A percentile compares a stretch with the other conserved stretches of the same genome.
phyloP scores from a whole-genome alignment of 164 flowering plant genomes.

The Umbilicus rupestris region DNA sequence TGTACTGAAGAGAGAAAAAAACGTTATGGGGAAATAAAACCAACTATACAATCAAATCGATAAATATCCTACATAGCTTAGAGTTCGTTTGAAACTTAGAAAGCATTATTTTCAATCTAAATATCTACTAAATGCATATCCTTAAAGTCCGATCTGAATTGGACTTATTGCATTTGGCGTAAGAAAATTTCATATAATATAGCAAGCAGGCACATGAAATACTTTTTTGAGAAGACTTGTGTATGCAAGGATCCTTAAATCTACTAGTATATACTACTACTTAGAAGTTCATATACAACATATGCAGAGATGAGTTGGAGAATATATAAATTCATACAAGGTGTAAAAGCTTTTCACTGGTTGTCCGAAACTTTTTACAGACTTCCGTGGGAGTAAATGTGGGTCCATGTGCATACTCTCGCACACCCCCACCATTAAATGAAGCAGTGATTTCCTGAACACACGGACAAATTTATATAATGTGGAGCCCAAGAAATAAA shows the following conservation, averaged over 20 bases:
- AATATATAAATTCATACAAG: slow-evolving; percentile 34
- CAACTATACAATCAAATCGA: not conserved
- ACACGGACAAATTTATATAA: not conserved
- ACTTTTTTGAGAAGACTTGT: not conserved
- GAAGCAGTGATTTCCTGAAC: slow-evolving; percentile 85
- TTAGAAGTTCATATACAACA: not conserved
- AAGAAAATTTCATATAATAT: not conserved
- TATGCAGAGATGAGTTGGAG: not conserved
- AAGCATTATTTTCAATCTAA: not conserved
- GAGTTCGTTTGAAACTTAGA: not conserved
- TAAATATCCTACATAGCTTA: not conserved
- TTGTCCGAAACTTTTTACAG: slow-evolving; percentile 65
- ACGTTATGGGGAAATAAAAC: not conserved
- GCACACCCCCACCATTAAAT: slow-evolving; percentile 75
- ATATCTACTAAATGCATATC: not conserved
- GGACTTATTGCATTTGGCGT: not conserved
- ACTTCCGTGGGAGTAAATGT: slow-evolving; percentile 95
- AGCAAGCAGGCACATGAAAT: not conserved
- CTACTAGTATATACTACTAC: not conserved
- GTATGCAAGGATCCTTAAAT: not conserved
- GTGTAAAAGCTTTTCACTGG: slow-evolving; percentile 81
- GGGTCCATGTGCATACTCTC: slow-evolving; percentile 72
- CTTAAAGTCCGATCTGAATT: not conserved
- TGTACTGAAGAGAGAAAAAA: slow-evolving; percentile 43
- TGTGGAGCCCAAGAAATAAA: not conserved